phyloP scores from a whole-genome alignment of 2,329 filamentous ascomycete genomes.

The Hypoxylon sp. region DNA sequence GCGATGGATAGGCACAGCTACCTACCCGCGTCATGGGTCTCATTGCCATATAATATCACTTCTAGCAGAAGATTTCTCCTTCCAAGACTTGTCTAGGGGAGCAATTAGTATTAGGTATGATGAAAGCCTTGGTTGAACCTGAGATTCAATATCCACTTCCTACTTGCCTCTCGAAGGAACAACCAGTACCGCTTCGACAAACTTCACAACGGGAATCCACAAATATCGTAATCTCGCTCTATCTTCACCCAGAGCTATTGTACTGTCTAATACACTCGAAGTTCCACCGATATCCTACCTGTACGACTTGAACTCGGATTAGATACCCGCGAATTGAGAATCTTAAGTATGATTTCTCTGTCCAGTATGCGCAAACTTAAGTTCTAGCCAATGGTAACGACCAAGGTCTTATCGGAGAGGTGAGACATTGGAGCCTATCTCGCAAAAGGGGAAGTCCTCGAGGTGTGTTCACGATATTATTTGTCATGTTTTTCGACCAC shows the following conservation, averaged over 20 bases:
- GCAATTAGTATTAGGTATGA: neutral
- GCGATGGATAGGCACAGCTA: neutral
- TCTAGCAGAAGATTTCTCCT: neutral
- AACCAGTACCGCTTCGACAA: neutral
- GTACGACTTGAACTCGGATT: neutral
- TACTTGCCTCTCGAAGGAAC: neutral
- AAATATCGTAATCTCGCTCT: neutral
- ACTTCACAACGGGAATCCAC: neutral
- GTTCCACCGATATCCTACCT: neutral
- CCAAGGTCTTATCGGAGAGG: slow-evolving; percentile 8
- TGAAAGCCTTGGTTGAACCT: neutral
- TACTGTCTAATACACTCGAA: neutral
- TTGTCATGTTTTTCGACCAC: neutral
- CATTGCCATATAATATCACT: neutral
- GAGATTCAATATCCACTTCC: neutral
- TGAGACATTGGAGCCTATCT: slow-evolving; percentile 1
- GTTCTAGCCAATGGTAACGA: neutral
- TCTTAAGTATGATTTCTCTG: neutral
- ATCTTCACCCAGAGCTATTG: neutral
- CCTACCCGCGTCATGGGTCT: neutral
- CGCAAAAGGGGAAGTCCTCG: neutral
- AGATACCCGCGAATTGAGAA: neutral
- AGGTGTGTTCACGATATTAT: neutral
- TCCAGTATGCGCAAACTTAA: neutral
- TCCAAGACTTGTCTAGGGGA: neutral